Evolutionary conservation across 345 rosid genomes (phyloP), one percentile per base, ranked within the genome.

Genomic region (Melaleuca quinquenervia): DNA sequence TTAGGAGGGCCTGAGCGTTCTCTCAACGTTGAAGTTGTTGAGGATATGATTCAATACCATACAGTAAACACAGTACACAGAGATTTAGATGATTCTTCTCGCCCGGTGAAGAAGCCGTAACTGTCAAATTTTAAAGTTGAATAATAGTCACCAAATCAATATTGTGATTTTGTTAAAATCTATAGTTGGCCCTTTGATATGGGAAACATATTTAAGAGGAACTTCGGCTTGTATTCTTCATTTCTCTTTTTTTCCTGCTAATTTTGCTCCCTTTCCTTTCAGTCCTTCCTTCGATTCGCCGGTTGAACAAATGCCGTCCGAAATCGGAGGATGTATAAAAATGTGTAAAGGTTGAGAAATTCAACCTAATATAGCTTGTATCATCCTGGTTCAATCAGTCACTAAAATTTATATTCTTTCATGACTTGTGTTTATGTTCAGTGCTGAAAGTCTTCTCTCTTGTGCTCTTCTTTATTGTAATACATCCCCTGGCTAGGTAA

Each of bases 181-280:
- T 83, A 87, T 50, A 88, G 84, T 82, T 82, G 52, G 13, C 56
- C 44, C 55, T 82, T 82, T 50, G n/a, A 14, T 76, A 26, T 11
- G 56, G 86, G 87, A 83, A 50, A 84, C 84, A 62, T 85, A 87
- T 90, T 90, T 88, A 82, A 52, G 85, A 86, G 86, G 80, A 70
- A 83, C 83, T 70, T 36, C 48, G 22, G 78, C 78, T 70, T 36
- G 78, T 70, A 20, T 82, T 80, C 83, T 80, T 80, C 11, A 22
- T 83, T 83, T 51, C 84, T 13, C 48, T 55, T 54, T 50, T 83
- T 24, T 48, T 83, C 84, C 29, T 82, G 29, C 36, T 82, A 52
- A 52, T 82, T 82, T 82, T 50, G 83, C 52, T 48, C 83, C 83
- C 10, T 12, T 82, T 24, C 24, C 2, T 82, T 82, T 50, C 7